phyloP scores from a whole-genome alignment of 768 basidiomycete genomes.

The Lactifluus pinguis region DNA sequence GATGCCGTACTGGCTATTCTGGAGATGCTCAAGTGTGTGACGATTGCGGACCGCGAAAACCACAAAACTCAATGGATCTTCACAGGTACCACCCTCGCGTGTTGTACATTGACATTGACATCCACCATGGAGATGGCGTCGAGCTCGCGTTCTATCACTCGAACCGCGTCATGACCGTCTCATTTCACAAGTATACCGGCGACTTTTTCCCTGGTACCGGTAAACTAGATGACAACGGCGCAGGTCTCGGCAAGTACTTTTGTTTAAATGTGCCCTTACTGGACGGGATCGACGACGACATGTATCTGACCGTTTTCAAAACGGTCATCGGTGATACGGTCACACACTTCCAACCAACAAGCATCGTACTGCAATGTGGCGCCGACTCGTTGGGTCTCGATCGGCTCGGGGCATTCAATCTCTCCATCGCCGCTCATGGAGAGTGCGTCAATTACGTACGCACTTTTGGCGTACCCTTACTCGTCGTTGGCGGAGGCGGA shows the following conservation, averaged over 20 bases:
- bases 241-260: conserved; percentile 87
- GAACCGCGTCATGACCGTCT: conserved; percentile 97
- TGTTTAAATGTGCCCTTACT: conserved; percentile 89
- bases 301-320: conserved; percentile 94
- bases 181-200: conserved; percentile 98
- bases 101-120: conserved; percentile 97
- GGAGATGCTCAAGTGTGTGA: conserved; percentile 54
- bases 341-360: conserved; percentile 73
- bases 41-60: background rate
- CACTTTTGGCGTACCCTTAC: conserved; percentile 80
- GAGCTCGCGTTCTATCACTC: conserved; percentile 97
- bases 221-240: conserved; percentile 87
- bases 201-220: conserved; percentile 99
- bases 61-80: background rate
- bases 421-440: conserved; percentile 94
- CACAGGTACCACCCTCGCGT: conserved; percentile 85
- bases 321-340: conserved; percentile 93
- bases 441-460: conserved; percentile 98
- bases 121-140: conserved; percentile 97
- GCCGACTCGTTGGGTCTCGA: conserved; percentile 95
- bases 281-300: conserved; percentile 96
- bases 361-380: conserved; percentile 94
- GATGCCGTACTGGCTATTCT: conserved; percentile 93
- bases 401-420: conserved; percentile 91
- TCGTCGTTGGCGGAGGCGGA: conserved; percentile 91